phyloP scores from a whole-genome alignment of 768 basidiomycete genomes.

The Tulasnella sp. region DNA sequence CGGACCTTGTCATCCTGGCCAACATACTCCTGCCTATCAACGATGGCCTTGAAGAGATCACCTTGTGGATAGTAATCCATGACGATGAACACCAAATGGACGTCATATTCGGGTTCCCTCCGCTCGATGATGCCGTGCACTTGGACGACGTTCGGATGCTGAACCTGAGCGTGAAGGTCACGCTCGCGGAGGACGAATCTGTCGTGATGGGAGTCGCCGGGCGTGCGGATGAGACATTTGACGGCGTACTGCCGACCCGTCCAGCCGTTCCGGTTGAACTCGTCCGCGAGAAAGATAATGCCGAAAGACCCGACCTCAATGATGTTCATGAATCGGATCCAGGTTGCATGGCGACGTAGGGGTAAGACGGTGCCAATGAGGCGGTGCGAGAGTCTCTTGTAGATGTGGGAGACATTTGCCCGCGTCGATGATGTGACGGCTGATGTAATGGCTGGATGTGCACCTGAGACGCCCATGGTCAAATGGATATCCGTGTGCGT shows the following conservation, averaged over 20 bases:
- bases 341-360: no score
- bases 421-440: no score
- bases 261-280: background rate
- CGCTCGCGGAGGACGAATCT: background rate
- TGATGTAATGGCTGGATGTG: no score
- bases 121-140: slow-evolving; percentile 26
- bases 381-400: no score
- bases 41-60: slow-evolving; percentile 27
- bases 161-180: background rate
- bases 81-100: slow-evolving; percentile 21
- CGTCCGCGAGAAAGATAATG: slow-evolving; percentile 1
- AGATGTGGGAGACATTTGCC: no score
- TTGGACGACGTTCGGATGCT: slow-evolving; percentile 23
- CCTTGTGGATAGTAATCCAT: slow-evolving; percentile 28
- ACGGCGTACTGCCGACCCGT: slow-evolving; percentile 4
- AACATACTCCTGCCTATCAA: slow-evolving; percentile 23
- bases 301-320: slow-evolving; percentile 11
- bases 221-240: slow-evolving; percentile 3
- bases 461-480: no score
- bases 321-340: background rate
- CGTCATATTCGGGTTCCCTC: slow-evolving; percentile 15
- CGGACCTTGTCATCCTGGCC: slow-evolving; percentile 26
- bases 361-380: no score
- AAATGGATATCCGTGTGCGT: no score
- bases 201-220: background rate